Evolutionary conservation across 129 eudicot genomes (phyloP).

Genomic region (Tanacetum coccineum): DNA sequence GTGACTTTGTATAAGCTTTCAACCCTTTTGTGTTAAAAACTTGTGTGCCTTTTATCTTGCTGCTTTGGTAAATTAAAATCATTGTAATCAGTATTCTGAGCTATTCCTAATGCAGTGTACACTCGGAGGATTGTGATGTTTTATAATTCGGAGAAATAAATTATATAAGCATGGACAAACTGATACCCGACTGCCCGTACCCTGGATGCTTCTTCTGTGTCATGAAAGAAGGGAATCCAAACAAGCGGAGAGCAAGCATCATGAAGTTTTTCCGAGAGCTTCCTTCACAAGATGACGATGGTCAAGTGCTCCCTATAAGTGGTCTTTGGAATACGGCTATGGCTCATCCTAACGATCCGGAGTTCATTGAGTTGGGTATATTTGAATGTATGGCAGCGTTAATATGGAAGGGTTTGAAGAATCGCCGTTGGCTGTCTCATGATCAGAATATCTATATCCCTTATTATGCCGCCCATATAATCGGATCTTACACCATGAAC

Average conservation of each 20-base stretch:
- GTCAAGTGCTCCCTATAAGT: conserved; percentile 97
- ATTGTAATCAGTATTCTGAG: too few relatives aligned
- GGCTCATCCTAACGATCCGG: conserved; percentile 97
- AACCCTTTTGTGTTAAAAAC: neutral
- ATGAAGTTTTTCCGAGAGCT: conserved; percentile 88
- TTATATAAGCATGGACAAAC: conserved; percentile 68
- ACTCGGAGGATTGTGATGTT: conserved; percentile 21
- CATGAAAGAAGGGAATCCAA: conserved; percentile 96
- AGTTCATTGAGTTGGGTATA: conserved; percentile 88
- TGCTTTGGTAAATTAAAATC: neutral
- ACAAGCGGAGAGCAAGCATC: conserved; percentile 85
- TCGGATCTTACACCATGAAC: conserved; percentile 98
- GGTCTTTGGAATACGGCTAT: conserved; percentile 99
- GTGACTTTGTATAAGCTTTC: conserved; percentile 4
- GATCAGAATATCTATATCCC: conserved; percentile 97
- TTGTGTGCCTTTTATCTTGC: neutral
- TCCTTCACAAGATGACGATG: conserved; percentile 97
- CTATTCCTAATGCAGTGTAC: conserved; percentile 26
- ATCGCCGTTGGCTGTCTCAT: conserved; percentile 92
- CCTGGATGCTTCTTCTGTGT: conserved; percentile 99
- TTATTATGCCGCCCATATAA: conserved; percentile 95
- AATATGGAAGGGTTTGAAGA: conserved; percentile 89
- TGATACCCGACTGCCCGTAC: conserved; percentile 77
- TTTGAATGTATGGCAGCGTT: conserved; percentile 93
- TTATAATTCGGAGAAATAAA: conserved; percentile 5